Base-by-base conservation (phyloP, 208 protist species). In the Trichomonas gallinae region DNA sequence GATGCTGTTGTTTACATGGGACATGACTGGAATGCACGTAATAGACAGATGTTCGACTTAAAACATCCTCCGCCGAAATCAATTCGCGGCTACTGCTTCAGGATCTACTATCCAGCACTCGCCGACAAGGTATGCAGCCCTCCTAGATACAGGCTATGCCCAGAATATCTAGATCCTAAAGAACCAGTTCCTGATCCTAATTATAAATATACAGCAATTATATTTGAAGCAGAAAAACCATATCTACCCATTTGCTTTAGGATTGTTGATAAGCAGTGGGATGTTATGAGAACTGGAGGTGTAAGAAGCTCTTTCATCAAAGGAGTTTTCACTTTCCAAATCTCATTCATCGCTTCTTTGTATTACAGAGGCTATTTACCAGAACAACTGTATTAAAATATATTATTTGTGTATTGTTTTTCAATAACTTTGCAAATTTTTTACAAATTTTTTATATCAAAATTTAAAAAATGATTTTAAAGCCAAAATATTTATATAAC, bases 261-360 rank as follows among this genome's bases (percentile, higher is more conserved):
- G 17, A 93, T 93, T 51, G 87, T 93, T 51, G 87, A 93, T 51
- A 93, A 93, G 51, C 15, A 93, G 38, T 93, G 23, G n/a, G 87
- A 93, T 51, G 36, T 51, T 34, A 48, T 23, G 6, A 23, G 87
- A 51, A 93, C 40, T 21, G 44, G 44, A 21, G 87, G 87, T 38
- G n/a, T 93, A 21, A n/a, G 8, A 51, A 93, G 87, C 11, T 23
- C 15, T 34, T 93, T 93, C 15, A 13, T 40, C 46, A 0, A 93
- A 34, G 87, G 87, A 93, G 44, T 93, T 48, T 93, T 93, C 44
- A 51, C 44, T 15, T 93, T 93, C 87, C 87, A 93, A 51, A 93
- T 93, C 15, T 9, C 44, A 21, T 93, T 93, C 15, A 58, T 48
- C 10, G 87, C 87, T 51, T 93, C 87, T 51, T 51, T 93, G 40